Evolutionary conservation across 441 rosid genomes (phyloP).

Genomic region (Erodium texanum): DNA sequence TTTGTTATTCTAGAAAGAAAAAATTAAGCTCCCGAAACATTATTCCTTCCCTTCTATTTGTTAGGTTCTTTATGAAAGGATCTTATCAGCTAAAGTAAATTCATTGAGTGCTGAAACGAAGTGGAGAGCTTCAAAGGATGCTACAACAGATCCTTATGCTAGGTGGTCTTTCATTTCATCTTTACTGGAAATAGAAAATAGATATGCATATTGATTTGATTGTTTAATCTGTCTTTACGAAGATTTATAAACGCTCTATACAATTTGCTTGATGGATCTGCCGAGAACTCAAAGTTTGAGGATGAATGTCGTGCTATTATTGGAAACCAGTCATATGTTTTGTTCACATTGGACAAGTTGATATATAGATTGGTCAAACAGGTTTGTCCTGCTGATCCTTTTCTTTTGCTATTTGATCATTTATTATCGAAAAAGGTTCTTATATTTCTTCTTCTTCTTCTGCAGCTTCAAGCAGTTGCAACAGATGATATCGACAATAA

Average conservation of each 20-base stretch:
- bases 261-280: constrained; percentile 88
- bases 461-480: constrained; percentile 78
- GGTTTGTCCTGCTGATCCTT: constrained; percentile 29
- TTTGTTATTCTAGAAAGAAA: background rate
- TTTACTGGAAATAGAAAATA: background rate
- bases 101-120: constrained; percentile 81
- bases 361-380: constrained; percentile 90
- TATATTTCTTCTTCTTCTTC: background rate
- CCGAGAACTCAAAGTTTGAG: constrained; percentile 90
- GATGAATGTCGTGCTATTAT: constrained; percentile 94
- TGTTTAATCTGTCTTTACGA: constrained; percentile 13
- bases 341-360: constrained; percentile 92
- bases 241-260: constrained; percentile 92
- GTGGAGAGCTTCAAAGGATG: constrained; percentile 74
- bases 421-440: constrained; percentile 7
- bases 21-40: background rate
- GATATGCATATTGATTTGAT: constrained; percentile 6
- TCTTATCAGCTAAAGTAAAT: constrained; percentile 78
- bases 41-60: constrained; percentile 10
- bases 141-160: constrained; percentile 70
- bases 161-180: constrained; percentile 38
- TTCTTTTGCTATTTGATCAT: constrained; percentile 8
- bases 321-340: constrained; percentile 89
- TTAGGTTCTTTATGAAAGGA: constrained; percentile 81
- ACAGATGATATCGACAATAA: constrained; percentile 83